A percentile compares a stretch with the other conserved stretches of the same genome.
Conservation (phyloP, 1,284 basidiomycete genomes). For the Singerocomus rubriflavus region DNA sequence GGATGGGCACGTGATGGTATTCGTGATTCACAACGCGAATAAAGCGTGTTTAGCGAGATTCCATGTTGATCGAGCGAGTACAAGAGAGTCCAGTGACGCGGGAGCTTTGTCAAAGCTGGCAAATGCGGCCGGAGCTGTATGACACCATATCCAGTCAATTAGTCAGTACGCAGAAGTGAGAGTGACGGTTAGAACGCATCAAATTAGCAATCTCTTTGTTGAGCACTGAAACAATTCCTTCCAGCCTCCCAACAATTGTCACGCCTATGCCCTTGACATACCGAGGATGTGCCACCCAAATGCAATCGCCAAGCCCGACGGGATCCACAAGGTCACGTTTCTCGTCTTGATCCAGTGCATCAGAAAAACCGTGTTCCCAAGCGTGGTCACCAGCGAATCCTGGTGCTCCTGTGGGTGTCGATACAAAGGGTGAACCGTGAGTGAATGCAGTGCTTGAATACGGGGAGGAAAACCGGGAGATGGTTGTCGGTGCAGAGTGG, state of each 20-base stretch:
- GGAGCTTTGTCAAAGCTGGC: constrained; percentile 78
- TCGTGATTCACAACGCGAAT: constrained; percentile 56
- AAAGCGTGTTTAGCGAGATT: constrained; percentile 87
- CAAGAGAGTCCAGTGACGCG: constrained; percentile 79
- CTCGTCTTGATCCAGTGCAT: constrained; percentile 34
- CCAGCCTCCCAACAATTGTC: constrained; percentile 50
- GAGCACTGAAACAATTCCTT: constrained; percentile 57
- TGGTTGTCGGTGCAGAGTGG: not conserved
- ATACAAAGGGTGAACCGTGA: constrained; percentile 56
- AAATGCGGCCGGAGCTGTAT: constrained; percentile 69
- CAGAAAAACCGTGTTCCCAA: constrained; percentile 56
- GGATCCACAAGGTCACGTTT: constrained; percentile 18
- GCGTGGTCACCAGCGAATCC: constrained; percentile 63
- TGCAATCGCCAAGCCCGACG: constrained; percentile 19
- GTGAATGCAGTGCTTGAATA: constrained; percentile 28
- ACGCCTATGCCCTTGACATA: constrained; percentile 34
- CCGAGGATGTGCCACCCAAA: constrained; percentile 1
- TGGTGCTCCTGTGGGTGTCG: constrained; percentile 72
- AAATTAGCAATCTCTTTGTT: constrained; percentile 51
- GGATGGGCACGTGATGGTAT: constrained; percentile 23
- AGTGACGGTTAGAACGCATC: constrained; percentile 38
- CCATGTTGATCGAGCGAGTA: constrained; percentile 97
- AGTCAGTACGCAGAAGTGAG: not conserved
- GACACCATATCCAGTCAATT: too few species aligned
- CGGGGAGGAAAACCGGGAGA: constrained; percentile 2